These are phyloP conservation scores for Rhododendron simsii DNA, from an alignment of 148 eudicot species.

Conservation along the genomic window DNA sequence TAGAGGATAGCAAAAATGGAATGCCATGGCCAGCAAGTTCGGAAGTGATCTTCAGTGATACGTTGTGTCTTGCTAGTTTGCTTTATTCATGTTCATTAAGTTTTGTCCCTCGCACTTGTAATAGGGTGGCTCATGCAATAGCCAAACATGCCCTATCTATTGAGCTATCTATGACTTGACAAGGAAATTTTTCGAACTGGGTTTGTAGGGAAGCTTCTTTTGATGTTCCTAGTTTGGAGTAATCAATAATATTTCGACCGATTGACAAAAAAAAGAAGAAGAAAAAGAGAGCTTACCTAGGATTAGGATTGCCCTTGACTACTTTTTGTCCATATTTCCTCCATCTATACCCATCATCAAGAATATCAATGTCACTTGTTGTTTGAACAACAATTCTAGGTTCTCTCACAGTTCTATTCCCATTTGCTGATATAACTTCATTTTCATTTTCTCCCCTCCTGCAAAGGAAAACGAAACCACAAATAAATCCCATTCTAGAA, in stretches of 20 bases:
- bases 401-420: constrained; percentile 61
- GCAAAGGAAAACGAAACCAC: constrained; percentile 1
- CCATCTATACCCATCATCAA: constrained; percentile 80
- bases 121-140: no score
- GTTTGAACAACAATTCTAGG: constrained; percentile 84
- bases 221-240: no score
- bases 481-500: background rate
- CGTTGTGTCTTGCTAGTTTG: no score
- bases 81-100: no score
- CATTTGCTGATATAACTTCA: constrained; percentile 61
- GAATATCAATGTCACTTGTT: constrained; percentile 77
- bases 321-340: constrained; percentile 89
- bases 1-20: background rate
- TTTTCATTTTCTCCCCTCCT: constrained; percentile 76
- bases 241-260: no score
- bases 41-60: no score
- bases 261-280: no score
- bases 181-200: no score
- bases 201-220: no score
- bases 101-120: no score
- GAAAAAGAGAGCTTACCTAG: constrained; percentile 35
- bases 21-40: background rate
- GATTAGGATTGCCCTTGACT: constrained; percentile 86
- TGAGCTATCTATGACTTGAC: no score
- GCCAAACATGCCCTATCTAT: no score